phyloP scores from a whole-genome alignment of 2,329 filamentous ascomycete genomes.

The Sporothrix protearum region DNA sequence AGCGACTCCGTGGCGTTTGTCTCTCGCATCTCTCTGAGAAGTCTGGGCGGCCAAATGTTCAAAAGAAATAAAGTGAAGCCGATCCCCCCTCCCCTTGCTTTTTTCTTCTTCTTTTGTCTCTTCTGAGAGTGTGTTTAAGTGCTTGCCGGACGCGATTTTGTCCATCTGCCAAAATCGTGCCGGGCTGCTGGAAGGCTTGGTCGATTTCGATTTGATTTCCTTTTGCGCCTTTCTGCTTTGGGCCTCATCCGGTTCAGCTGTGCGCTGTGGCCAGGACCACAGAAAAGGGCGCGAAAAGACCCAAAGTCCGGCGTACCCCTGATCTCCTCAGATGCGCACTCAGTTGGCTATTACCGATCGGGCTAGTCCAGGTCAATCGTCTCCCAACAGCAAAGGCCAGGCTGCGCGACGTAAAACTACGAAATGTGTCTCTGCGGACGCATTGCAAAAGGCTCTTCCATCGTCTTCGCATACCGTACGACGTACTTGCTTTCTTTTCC shows the following conservation, averaged over 20 bases:
- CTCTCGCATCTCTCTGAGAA: not conserved
- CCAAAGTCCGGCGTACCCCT: not conserved
- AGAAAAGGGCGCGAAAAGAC: not conserved
- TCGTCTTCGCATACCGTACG: no score
- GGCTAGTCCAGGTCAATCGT: slow-evolving; percentile 17
- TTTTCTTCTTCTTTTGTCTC: no score
- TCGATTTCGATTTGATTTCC: not conserved
- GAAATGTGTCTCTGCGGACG: no score
- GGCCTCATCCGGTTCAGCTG: not conserved
- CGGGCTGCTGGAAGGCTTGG: not conserved
- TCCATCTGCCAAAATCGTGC: not conserved
- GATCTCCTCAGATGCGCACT: slow-evolving; percentile 1
- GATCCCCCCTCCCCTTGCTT: slow-evolving; percentile 2
- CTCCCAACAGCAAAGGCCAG: not conserved
- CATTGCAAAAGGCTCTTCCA: no score
- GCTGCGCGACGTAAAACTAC: no score
- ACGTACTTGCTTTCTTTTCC: no score
- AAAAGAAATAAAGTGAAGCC: not conserved
- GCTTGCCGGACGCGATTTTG: not conserved
- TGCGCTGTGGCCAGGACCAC: not conserved
- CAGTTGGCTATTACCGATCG: not conserved
- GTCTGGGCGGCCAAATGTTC: not conserved
- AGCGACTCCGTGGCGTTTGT: not conserved
- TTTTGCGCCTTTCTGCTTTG: not conserved
- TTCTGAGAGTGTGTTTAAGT: not conserved